Evolutionary conservation across 768 basidiomycete species (phyloP), one percentile per base, ranked within the genome.

Genomic region (Tulasnella sp.): DNA sequence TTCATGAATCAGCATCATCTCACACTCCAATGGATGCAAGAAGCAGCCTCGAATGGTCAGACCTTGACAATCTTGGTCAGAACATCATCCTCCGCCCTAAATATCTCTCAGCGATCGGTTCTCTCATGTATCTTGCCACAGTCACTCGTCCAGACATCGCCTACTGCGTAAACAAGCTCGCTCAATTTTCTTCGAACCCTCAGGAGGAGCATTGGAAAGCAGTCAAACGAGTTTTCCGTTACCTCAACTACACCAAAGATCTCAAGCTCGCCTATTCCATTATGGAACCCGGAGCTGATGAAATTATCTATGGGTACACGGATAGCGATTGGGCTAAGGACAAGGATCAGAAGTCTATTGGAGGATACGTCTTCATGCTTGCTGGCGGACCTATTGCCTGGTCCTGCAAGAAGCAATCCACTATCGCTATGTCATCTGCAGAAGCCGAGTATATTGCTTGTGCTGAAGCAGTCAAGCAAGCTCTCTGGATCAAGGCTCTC

Each of bases 311-410:
- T 13, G 50, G 28, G 33, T 61, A 58, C 49, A 33, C 48, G 1
- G 66, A 67, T 48, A 42, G 63, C 0, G 63, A 64, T 52, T 62
- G 50, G 53, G 66, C 58, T n/a, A 57, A 56, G 8, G 49, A 59
- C 22, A 27, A 19, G 10, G 29, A 57, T n/a, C n/a, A 58, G 15
- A 50, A 44, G 44, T 63, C 63, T 8, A 60, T 58, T 15, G 56
- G 51, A n/a, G 63, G 63, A 3, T 62, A 61, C 44, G 37, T 61
- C 6, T 60, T 63, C 55, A 55, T 49, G 16, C 55, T 58, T 20
- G 54, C 39, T 22, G 56, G 56, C 10, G 49, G 48, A 2, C 44
- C 53, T 8, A 50, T 64, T 15, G 40, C 28, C 16, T 65, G 64
- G 63, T 27, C 12, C 0, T 60, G 58, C 1, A 48, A 52, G 33